phyloP scores from a whole-genome alignment of 352 stramenopile species.

The Phytophthora nicotianae region DNA sequence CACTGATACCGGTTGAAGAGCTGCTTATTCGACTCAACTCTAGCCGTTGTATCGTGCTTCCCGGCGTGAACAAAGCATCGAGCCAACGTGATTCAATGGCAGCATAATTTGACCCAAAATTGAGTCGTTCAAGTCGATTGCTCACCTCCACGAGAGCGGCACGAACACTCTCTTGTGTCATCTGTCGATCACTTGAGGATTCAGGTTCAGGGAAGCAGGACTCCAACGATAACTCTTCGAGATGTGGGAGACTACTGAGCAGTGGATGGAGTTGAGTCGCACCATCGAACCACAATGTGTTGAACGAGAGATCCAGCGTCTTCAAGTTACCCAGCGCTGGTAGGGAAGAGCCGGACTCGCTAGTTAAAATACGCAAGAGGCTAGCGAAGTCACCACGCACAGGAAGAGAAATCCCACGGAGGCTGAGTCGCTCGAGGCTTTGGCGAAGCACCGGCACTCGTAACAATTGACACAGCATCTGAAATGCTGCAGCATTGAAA shows the following conservation, averaged over 20 bases:
- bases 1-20: neutral
- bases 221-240: constrained; percentile 56
- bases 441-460: constrained; percentile 40
- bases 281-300: constrained; percentile 56
- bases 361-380: constrained; percentile 43
- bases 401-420: constrained; percentile 59
- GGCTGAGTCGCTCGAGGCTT: constrained; percentile 39
- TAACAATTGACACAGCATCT: constrained; percentile 53
- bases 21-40: constrained; percentile 25
- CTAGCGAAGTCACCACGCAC: constrained; percentile 48
- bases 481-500: constrained; percentile 59
- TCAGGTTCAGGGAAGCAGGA: constrained; percentile 52
- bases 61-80: constrained; percentile 60
- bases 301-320: constrained; percentile 73
- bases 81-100: constrained; percentile 45
- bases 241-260: constrained; percentile 37
- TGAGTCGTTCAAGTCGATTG: constrained; percentile 45
- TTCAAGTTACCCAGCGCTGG: constrained; percentile 40
- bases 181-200: constrained; percentile 1
- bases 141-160: constrained; percentile 40
- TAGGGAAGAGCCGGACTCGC: constrained; percentile 8
- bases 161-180: constrained; percentile 29
- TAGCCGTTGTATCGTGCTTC: constrained; percentile 51
- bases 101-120: constrained; percentile 67
- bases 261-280: constrained; percentile 44